Evolutionary conservation across 116 monocot species (phyloP), one percentile per base, ranked within the genome.

Genomic region (Zostera marina): DNA sequence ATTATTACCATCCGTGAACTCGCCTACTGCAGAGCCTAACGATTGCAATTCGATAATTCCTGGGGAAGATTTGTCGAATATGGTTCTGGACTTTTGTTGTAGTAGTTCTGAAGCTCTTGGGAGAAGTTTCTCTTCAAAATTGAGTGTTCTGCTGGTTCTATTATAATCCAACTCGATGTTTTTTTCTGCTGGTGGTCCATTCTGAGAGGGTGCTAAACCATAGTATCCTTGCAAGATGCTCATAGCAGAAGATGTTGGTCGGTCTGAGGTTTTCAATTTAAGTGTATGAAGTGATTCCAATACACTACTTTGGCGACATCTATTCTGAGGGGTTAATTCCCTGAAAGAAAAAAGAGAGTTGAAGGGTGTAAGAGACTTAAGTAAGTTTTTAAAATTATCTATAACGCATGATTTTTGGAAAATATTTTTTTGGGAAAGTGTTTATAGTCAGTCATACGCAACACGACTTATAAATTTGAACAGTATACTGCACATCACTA

Each of bases 161-260:
- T 75, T 66, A 15, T 71, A 54, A 26, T 75, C 61, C 70, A 79
- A 63, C 44, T 76, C 78, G 66, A 62, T 72, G 39, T 71, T 76
- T 69, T 74, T 76, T 0, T 44, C 15, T 47, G 13, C 8, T 43
- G 21, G 53, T 43, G 21, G 53, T 55, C 4, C 51, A 22, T 22
- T 22, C 47, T 70, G 79, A 38, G 72, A 61, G 20, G 82, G 69
- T 20, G 80, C 48, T 39, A 81, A 71, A 41, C 78, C 73, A 67
- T 87, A 81, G 46, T 81, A 87, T 55, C 79, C 79, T 69, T 81
- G 87, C 52, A 87, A 66, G 44, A 49, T 76, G 68, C 73, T 87
- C 87, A 81, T 87, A 32, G 82, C 87, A 42, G 76, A 68, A 11
- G 82, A 76, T 38, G 73, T 57, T 58, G 59, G 58, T 14, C 47